These are phyloP conservation scores for Raffaelea arxii DNA, from an alignment of 2,329 filamentous ascomycete genomes.

Conservation along the genomic window DNA sequence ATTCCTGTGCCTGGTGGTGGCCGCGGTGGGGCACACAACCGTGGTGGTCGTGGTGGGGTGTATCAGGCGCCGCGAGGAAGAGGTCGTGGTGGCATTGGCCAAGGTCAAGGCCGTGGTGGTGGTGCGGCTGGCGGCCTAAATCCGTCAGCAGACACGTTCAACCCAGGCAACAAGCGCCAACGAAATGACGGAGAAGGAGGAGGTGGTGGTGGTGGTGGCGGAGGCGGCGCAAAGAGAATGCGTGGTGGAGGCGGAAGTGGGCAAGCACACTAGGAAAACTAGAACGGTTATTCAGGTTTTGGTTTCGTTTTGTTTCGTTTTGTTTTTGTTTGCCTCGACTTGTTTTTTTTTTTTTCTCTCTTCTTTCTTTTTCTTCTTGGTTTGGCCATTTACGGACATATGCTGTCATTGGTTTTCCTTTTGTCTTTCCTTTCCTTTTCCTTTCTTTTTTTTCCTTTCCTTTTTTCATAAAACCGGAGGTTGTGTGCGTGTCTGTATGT, in stretches of 20 bases:
- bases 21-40: conserved; percentile 11
- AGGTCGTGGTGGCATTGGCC: conserved; percentile 14
- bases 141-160: conserved; percentile 41
- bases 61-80: conserved; percentile 19
- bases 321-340: not conserved
- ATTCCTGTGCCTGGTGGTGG: conserved; percentile 15
- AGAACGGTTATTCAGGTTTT: not conserved
- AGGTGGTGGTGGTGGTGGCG: conserved; percentile 13
- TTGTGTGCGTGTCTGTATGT: no score
- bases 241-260: conserved; percentile 19
- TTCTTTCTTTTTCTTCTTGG: not conserved
- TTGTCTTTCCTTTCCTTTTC: conserved; percentile 6
- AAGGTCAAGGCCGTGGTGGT: conserved; percentile 13
- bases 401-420: not conserved
- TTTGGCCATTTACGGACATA: not conserved
- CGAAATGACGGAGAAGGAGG: conserved; percentile 36
- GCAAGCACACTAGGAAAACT: not conserved
- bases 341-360: not conserved
- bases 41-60: conserved; percentile 15
- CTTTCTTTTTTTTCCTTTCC: not conserved
- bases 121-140: conserved; percentile 30
- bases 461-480: not conserved
- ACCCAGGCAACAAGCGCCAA: conserved; percentile 44
- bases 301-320: not conserved
- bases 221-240: conserved; percentile 25